phyloP scores from a whole-genome alignment of 176 grass and related monocot species.

The Musa schizocarpa region DNA sequence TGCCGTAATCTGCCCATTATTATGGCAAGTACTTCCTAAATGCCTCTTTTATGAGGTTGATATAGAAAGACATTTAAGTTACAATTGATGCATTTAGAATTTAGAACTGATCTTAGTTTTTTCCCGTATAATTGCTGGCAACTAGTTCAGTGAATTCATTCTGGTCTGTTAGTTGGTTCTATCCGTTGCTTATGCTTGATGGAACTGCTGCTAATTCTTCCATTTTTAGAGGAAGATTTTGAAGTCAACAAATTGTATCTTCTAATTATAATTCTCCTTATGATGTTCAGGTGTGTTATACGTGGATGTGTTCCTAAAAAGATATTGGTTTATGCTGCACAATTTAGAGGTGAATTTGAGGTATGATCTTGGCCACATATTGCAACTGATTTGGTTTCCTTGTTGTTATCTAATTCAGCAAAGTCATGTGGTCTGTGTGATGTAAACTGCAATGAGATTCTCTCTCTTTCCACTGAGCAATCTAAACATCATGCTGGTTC shows the following conservation, averaged over 20 bases:
- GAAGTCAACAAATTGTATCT: too few relatives aligned
- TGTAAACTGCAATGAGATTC: background rate
- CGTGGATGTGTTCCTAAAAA: conserved; percentile 96
- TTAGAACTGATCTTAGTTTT: too few relatives aligned
- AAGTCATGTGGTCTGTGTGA: background rate
- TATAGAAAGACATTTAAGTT: too few relatives aligned
- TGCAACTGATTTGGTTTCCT: background rate
- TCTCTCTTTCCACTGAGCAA: background rate
- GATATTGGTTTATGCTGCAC: conserved; percentile 78
- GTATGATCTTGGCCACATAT: conserved; percentile 17
- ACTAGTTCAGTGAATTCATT: too few relatives aligned
- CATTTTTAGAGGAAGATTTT: too few relatives aligned
- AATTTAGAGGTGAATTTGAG: conserved; percentile 87
- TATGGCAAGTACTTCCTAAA: too few relatives aligned
- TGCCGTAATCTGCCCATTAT: too few relatives aligned
- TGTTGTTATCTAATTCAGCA: background rate
- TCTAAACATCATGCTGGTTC: background rate
- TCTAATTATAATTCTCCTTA: conserved; percentile 3
- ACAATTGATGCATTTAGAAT: too few relatives aligned
- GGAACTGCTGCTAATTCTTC: background rate
- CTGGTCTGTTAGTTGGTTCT: background rate
- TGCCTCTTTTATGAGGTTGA: too few relatives aligned
- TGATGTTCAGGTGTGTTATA: conserved; percentile 68
- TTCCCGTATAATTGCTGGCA: too few relatives aligned
- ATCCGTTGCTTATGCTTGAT: background rate